A percentile compares a stretch with the other conserved stretches of the same genome.
phyloP scores from a whole-genome alignment of 202 grass and related monocot genomes.

The Brachypodium distachyon region DNA sequence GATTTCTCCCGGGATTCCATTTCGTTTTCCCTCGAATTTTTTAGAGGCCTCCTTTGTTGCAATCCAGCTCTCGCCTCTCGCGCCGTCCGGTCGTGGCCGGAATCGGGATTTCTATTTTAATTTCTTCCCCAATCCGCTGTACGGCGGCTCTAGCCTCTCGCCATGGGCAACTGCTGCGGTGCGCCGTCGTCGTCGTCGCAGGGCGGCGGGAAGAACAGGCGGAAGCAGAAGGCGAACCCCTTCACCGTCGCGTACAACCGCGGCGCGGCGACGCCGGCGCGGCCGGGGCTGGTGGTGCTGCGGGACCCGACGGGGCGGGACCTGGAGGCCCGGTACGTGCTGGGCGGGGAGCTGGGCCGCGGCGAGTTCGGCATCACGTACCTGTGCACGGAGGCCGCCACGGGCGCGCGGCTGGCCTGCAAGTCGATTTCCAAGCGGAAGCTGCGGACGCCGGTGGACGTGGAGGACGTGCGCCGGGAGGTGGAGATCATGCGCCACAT shows the following conservation, averaged over 20 bases:
- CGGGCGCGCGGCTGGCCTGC: conserved; percentile 51
- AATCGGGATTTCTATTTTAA: neutral
- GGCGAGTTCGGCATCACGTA: conserved; percentile 73
- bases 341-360: conserved; percentile 60
- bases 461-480: conserved; percentile 76
- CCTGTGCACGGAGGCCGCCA: conserved; percentile 58
- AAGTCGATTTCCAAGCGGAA: conserved; percentile 84
- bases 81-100: no score
- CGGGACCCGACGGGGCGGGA: conserved; percentile 57
- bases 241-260: conserved; percentile 41
- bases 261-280: neutral
- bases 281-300: conserved; percentile 50
- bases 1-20: neutral
- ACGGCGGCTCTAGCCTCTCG: neutral
- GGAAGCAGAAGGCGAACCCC: conserved; percentile 34
- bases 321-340: conserved; percentile 41
- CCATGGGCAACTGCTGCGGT: conserved; percentile 75
- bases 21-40: neutral
- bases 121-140: neutral
- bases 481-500: conserved; percentile 88
- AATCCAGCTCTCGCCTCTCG: neutral
- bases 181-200: conserved; percentile 21
- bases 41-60: neutral
- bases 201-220: neutral
- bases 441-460: conserved; percentile 62